Evolutionary conservation across 345 rosid species (phyloP).

Genomic region (Brassica nigra): DNA sequence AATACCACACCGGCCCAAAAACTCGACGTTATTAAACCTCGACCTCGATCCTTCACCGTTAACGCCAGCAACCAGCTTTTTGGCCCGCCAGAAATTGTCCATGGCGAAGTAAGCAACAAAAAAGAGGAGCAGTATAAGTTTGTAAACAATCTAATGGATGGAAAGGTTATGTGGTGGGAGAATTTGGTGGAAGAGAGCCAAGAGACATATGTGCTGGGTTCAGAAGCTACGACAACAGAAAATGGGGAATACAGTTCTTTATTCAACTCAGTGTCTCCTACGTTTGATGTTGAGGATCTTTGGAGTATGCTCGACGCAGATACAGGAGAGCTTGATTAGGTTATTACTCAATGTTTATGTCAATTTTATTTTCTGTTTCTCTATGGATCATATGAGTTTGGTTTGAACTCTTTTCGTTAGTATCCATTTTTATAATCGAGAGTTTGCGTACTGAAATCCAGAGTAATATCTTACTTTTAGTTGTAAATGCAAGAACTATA

Average conservation of each 20-base stretch:
- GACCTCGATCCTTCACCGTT: not conserved
- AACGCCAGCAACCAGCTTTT: not conserved
- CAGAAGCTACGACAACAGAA: too few relatives aligned
- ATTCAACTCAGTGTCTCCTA: not conserved
- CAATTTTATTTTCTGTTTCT: too few relatives aligned
- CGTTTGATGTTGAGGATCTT: not conserved
- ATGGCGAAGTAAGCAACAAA: not conserved
- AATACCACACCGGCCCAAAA: not conserved
- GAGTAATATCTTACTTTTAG: too few relatives aligned
- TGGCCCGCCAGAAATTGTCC: not conserved
- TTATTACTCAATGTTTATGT: too few relatives aligned
- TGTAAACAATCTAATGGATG: not conserved
- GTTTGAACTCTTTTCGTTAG: too few relatives aligned
- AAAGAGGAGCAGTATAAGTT: not conserved
- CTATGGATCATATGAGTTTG: too few relatives aligned
- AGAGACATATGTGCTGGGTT: not conserved
- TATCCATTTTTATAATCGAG: too few relatives aligned
- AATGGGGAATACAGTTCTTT: not conserved
- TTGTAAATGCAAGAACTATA: too few relatives aligned
- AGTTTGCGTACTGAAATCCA: too few relatives aligned
- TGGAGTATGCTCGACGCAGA: not conserved
- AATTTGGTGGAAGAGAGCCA: not conserved
- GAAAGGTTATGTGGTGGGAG: conserved; percentile 11
- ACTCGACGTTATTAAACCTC: conserved; percentile 15
- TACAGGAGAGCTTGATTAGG: not conserved